Conservation (phyloP, 2,329 filamentous ascomycete species). For the Trematosphaeria pertusa region DNA sequence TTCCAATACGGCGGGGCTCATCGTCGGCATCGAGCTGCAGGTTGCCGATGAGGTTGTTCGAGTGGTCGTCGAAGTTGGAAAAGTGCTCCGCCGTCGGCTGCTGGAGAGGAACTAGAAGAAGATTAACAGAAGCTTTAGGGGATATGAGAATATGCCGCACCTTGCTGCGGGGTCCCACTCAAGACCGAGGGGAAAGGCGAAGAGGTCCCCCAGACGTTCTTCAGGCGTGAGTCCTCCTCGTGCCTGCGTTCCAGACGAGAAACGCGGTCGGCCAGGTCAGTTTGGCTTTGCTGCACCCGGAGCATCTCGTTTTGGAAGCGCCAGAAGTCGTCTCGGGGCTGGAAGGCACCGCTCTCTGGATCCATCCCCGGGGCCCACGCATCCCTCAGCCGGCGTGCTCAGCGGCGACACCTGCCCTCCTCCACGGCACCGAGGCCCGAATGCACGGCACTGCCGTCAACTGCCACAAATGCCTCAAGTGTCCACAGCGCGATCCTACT, state of each 20-base stretch:
- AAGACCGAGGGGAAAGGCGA: conserved; percentile 90
- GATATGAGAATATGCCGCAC: conserved; percentile 60
- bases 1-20: conserved; percentile 81
- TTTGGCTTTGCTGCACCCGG: conserved; percentile 65
- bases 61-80: conserved; percentile 87
- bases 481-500: too few relatives aligned
- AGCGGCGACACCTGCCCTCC: conserved; percentile 29
- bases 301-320: conserved; percentile 68
- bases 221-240: conserved; percentile 70
- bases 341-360: conserved; percentile 67
- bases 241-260: conserved; percentile 66
- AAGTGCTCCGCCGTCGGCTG: conserved; percentile 85
- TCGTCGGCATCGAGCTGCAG: conserved; percentile 88
- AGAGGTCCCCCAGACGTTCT: conserved; percentile 84
- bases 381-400: conserved; percentile 37
- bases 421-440: conserved; percentile 21
- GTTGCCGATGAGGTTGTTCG: conserved; percentile 78
- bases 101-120: conserved; percentile 72
- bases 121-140: conserved; percentile 20
- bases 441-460: conserved; percentile 27
- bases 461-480: conserved; percentile 9
- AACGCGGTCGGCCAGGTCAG: conserved; percentile 67
- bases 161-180: conserved; percentile 84
- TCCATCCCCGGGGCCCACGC: conserved; percentile 59
- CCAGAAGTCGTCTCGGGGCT: conserved; percentile 70